These are phyloP conservation scores for Mariannaea sp. DNA, from an alignment of 2,329 filamentous ascomycete species.

Conservation along the genomic window DNA sequence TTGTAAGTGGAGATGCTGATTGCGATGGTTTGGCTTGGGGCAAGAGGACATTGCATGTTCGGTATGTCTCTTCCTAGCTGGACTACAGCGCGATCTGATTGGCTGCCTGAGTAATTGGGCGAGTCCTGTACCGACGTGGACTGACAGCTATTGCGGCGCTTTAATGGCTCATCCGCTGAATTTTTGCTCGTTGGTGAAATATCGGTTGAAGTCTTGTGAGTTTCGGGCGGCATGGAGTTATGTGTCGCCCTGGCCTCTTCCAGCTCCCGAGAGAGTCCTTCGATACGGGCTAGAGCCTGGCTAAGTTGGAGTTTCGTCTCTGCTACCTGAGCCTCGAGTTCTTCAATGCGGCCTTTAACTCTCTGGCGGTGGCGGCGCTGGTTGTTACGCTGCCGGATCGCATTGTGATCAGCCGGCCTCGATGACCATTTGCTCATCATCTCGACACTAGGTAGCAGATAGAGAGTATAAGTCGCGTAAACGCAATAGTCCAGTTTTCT, in stretches of 20 bases:
- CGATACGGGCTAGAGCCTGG: conserved; percentile 1
- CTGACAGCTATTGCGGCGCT: not conserved
- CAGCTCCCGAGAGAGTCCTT: conserved; percentile 4
- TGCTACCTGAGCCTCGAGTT: conserved; percentile 33
- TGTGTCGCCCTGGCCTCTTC: not conserved
- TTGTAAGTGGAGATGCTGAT: not conserved
- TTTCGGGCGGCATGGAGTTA: not conserved
- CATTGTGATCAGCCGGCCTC: conserved; percentile 36
- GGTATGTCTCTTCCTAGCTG: not conserved
- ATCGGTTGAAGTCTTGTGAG: not conserved
- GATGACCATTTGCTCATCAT: conserved; percentile 19
- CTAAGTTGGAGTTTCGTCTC: conserved; percentile 16
- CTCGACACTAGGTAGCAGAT: not conserved
- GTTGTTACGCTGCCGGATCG: conserved; percentile 53
- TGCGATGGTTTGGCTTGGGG: not conserved
- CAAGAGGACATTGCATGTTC: not conserved
- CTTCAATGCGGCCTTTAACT: conserved; percentile 45
- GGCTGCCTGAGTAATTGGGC: not conserved
- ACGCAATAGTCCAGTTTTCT: not conserved
- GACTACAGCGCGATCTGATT: not conserved
- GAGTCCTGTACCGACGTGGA: not conserved
- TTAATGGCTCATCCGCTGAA: not conserved
- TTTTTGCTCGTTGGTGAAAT: not conserved
- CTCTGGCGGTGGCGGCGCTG: conserved; percentile 55
- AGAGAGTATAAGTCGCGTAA: not conserved